Evolutionary conservation across 164 flowering plant genomes (phyloP).

Genomic region (Vitis labrusca): DNA sequence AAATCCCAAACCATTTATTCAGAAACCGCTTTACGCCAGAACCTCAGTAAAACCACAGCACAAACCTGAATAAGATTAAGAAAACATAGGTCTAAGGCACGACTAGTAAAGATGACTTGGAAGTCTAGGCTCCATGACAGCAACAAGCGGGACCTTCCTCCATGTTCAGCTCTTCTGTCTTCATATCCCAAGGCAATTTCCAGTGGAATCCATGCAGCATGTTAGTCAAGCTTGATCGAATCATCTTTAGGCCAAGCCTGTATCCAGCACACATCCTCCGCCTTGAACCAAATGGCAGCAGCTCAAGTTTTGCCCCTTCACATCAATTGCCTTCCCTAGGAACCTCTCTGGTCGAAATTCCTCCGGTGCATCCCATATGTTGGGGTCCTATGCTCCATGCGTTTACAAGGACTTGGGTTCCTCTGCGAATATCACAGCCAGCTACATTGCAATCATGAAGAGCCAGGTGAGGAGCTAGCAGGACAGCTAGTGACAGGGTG

Average conservation of each 20-base stretch:
- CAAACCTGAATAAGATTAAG: too few species aligned
- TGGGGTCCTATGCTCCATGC: conserved; percentile 4
- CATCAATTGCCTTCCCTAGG: not conserved
- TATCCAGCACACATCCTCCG: not conserved
- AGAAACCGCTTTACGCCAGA: too few species aligned
- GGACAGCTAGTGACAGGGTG: not conserved
- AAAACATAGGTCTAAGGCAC: too few species aligned
- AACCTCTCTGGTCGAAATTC: conserved; percentile 1
- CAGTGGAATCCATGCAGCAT: conserved; percentile 12
- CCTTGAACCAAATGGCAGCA: conserved; percentile 2
- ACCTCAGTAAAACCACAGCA: too few species aligned
- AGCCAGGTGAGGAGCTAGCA: too few species aligned
- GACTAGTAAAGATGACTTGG: conserved; percentile 15
- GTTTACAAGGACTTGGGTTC: conserved; percentile 17
- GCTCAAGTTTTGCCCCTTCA: not conserved
- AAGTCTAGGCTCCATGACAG: not conserved
- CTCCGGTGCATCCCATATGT: not conserved
- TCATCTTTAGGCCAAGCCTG: not conserved
- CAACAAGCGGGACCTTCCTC: not conserved
- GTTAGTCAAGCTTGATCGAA: not conserved
- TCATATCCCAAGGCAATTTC: not conserved
- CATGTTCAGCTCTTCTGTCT: conserved; percentile 4
- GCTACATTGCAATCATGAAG: not conserved
- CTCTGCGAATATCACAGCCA: conserved; percentile 18
- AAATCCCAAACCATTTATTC: too few species aligned